Base-by-base conservation (phyloP, 2,329 filamentous ascomycete genomes). In the Myriosclerotinia curreyana region DNA sequence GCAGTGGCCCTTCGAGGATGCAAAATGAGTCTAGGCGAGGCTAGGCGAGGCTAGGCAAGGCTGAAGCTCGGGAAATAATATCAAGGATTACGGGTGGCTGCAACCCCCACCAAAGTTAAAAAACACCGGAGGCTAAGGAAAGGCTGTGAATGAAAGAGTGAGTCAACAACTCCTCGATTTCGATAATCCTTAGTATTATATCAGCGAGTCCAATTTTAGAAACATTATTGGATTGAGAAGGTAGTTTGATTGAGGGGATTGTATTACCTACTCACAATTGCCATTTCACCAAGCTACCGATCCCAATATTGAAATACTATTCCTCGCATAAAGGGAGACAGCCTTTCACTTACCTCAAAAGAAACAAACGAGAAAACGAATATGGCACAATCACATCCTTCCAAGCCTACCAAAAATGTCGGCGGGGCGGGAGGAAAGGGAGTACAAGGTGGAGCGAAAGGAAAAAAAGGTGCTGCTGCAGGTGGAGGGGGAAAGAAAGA, bases 401-500 rank as follows among this genome's bases (percentile, higher is more conserved):
- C 55, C 62, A 72, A 69, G 53, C 49, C 67, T 34, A 38, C 56
- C n/a, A 73, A 69, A 64, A 69, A 67, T 56, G 66, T 66, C 38
- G 64, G 64, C 28, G 66, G 52, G 14, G 64, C 65, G 1, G 72
- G 69, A 60, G 68, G 55, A 25, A 59, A 59, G 8, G 55, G 55
- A 12, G 14, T 42, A 7, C 55, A 59, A 48, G 55, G 55, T 22
- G 55, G 55, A 3, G 59, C 68, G 4, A 74, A 74, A 64, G 67
- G 65, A 56, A 62, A 69, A 20, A 74, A 75, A 64, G 68, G 66
- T 40, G 71, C 72, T 67, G 74, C 72, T 51, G 67, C 58, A 48
- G 67, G 66, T 40, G 65, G 50, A 22, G 66, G 67, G 44, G 73
- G 72, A 65, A 74, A 73, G 61, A 66, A 64, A 9, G 74, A 74